phyloP scores from a whole-genome alignment of 2,329 filamentous ascomycete genomes.

The Beauveria asiatica region DNA sequence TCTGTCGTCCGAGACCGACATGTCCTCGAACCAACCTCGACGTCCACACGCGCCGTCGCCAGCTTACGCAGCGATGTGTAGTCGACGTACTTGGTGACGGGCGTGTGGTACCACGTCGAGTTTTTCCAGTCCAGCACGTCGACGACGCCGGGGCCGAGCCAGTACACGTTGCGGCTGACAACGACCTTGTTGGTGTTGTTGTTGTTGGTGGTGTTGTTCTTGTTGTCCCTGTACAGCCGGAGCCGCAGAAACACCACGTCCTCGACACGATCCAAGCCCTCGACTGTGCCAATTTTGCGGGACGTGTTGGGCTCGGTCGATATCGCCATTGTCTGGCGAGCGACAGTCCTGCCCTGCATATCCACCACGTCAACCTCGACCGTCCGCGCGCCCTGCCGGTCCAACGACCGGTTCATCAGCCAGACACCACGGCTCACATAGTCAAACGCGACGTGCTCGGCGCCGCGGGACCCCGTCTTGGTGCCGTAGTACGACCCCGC shows the following conservation, averaged over 20 bases:
- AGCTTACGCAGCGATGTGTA: constrained; percentile 36
- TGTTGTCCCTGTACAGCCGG: constrained; percentile 27
- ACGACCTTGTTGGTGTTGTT: constrained; percentile 11
- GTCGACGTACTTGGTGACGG: constrained; percentile 17
- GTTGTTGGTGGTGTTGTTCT: not conserved
- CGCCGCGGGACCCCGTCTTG: constrained; percentile 38
- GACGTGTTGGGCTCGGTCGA: constrained; percentile 35
- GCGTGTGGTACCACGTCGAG: constrained; percentile 52
- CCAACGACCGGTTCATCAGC: constrained; percentile 45
- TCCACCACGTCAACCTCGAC: constrained; percentile 43
- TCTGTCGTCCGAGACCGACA: constrained; percentile 13
- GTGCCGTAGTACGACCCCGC: constrained; percentile 52
- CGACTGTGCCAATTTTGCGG: constrained; percentile 22
- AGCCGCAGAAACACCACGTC: constrained; percentile 44
- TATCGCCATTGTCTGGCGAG: constrained; percentile 21
- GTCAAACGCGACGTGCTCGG: constrained; percentile 49
- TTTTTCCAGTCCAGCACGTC: constrained; percentile 47
- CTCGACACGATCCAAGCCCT: constrained; percentile 22
- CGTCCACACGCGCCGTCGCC: constrained; percentile 27
- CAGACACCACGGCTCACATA: constrained; percentile 38
- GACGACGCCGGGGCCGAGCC: constrained; percentile 34
- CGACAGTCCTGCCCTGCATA: constrained; percentile 34
- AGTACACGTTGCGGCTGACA: constrained; percentile 53
- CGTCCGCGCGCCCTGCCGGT: constrained; percentile 28
- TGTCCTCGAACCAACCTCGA: constrained; percentile 13